Conservation (phyloP, 2,329 filamentous ascomycete genomes). For the Cladosporium sp. region DNA sequence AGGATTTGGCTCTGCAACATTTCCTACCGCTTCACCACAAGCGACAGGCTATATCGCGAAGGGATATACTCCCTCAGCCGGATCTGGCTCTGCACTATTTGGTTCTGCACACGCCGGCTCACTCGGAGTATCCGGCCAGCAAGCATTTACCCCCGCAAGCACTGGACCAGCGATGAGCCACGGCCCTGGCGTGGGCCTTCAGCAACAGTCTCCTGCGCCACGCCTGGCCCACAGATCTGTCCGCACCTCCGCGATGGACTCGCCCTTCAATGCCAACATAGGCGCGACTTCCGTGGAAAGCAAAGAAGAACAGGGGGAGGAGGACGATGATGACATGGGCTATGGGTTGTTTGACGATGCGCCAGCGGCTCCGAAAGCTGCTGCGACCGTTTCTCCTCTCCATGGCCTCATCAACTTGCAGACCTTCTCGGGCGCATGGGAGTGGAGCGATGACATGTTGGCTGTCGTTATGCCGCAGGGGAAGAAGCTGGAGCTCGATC, state of each 20-base stretch:
- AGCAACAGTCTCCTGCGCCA: neutral
- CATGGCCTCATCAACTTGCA: conserved; percentile 6
- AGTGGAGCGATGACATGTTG: conserved; percentile 35
- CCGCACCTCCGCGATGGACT: no score
- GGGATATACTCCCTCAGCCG: neutral
- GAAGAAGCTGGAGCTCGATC: neutral
- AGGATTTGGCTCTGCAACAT: neutral
- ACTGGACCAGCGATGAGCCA: neutral
- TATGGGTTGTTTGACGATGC: conserved; percentile 23
- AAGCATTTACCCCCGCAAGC: neutral
- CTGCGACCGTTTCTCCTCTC: neutral
- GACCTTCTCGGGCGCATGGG: conserved; percentile 58
- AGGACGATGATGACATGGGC: conserved; percentile 26
- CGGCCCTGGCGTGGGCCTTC: neutral
- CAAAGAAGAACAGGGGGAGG: conserved; percentile 8
- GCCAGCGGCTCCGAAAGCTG: neutral
- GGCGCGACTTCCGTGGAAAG: neutral
- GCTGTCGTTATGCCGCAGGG: conserved; percentile 21
- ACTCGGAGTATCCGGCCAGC: neutral
- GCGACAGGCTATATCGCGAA: neutral
- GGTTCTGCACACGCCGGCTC: neutral
- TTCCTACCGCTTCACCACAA: no score
- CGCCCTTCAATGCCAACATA: neutral
- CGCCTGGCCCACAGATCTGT: neutral
- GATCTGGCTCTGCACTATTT: neutral